phyloP scores from a whole-genome alignment of 2,329 filamentous ascomycete genomes.

The Trichoderma afroharzianum region DNA sequence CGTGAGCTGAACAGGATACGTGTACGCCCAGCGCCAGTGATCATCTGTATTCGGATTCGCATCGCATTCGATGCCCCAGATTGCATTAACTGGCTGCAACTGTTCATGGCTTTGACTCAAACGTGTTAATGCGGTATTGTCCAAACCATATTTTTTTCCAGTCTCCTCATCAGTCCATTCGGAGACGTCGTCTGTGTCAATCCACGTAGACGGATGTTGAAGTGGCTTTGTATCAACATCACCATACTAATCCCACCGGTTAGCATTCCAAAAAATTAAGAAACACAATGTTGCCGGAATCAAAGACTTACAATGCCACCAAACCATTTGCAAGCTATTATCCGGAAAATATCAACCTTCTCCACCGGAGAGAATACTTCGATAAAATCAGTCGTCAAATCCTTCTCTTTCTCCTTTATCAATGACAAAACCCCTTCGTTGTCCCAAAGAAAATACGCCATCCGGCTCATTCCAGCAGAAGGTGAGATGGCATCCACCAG shows the following conservation, averaged over 20 bases:
- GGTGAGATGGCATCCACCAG: constrained; percentile 17
- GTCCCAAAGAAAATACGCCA: constrained; percentile 27
- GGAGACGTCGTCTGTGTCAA: constrained; percentile 20
- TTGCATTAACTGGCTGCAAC: constrained; percentile 20
- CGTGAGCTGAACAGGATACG: constrained; percentile 25
- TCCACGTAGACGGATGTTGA: constrained; percentile 22
- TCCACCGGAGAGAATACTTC: constrained; percentile 23
- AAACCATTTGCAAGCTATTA: constrained; percentile 25
- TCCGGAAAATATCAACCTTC: constrained; percentile 24
- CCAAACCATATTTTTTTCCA: constrained; percentile 19
- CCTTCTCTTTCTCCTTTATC: constrained; percentile 20
- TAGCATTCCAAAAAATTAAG: not conserved
- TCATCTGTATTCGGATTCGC: constrained; percentile 21
- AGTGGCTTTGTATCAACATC: constrained; percentile 26
- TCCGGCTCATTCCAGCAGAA: constrained; percentile 13
- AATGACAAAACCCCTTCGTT: constrained; percentile 23
- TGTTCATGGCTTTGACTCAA: not conserved
- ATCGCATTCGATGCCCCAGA: constrained; percentile 26
- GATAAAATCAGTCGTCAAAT: constrained; percentile 19
- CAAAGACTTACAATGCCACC: constrained; percentile 24
- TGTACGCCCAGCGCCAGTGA: constrained; percentile 27
- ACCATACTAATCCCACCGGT: constrained; percentile 20
- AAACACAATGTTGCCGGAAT: not conserved
- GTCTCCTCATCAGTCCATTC: constrained; percentile 23
- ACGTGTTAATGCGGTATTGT: not conserved